Evolutionary conservation across 1,284 basidiomycete genomes (phyloP).

Genomic region (Pholiota adiposa): DNA sequence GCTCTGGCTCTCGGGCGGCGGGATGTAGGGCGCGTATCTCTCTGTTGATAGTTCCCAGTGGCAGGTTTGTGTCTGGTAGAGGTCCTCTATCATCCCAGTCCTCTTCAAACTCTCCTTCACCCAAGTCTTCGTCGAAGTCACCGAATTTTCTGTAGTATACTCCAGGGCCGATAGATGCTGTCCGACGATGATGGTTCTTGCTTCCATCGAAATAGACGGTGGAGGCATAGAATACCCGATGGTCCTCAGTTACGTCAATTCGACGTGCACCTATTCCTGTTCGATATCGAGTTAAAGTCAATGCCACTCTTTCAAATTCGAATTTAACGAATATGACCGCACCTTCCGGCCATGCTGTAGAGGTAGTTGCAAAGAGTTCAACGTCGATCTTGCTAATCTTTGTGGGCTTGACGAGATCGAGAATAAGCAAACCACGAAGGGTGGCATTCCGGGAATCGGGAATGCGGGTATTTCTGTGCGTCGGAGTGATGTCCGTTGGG

Average conservation of each 20-base stretch:
- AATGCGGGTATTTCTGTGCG: conserved; percentile 47
- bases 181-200: conserved; percentile 45
- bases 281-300: conserved; percentile 14
- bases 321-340: conserved; percentile 26
- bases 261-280: conserved; percentile 79
- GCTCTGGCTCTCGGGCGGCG: background rate
- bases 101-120: conserved; percentile 19
- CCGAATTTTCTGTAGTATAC: conserved; percentile 26
- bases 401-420: conserved; percentile 83
- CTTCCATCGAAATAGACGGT: conserved; percentile 75
- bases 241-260: conserved; percentile 82
- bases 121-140: conserved; percentile 7
- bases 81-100: conserved; percentile 16
- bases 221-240: conserved; percentile 75
- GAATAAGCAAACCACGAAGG: conserved; percentile 85
- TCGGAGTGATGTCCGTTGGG: conserved; percentile 54
- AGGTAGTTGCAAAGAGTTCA: conserved; percentile 73
- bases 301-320: conserved; percentile 4
- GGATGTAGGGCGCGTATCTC: background rate
- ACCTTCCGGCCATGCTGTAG: conserved; percentile 87
- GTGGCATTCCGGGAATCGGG: conserved; percentile 66
- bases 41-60: conserved; percentile 9
- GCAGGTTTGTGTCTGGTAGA: background rate
- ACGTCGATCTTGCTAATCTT: conserved; percentile 88
- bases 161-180: conserved; percentile 84